phyloP scores from a whole-genome alignment of 2,329 filamentous ascomycete species.

The Scedosporium boydii region DNA sequence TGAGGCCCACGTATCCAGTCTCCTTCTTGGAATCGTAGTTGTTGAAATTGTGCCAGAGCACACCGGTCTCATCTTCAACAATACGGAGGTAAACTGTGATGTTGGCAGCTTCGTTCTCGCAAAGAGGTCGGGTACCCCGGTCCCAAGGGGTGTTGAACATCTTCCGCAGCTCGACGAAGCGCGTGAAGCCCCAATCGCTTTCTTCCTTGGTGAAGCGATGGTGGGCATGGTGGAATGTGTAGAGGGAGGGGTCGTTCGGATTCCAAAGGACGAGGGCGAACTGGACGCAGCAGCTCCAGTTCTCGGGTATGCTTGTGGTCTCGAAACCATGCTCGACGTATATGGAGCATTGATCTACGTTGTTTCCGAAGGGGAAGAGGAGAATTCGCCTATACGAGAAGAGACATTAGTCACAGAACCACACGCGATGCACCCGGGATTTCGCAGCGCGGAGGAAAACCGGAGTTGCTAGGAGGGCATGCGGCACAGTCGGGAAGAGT shows the following conservation, averaged over 20 bases:
- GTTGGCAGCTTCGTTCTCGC: slow-evolving; percentile 68
- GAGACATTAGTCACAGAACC: slow-evolving; percentile 10
- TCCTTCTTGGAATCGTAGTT: slow-evolving; percentile 99
- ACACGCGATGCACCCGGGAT: not conserved
- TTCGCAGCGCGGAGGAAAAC: not conserved
- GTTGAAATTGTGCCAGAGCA: slow-evolving; percentile 82
- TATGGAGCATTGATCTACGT: slow-evolving; percentile 85
- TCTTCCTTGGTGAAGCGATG: slow-evolving; percentile 96
- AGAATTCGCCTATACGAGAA: slow-evolving; percentile 63
- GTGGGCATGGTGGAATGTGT: slow-evolving; percentile 72
- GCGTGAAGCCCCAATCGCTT: slow-evolving; percentile 97
- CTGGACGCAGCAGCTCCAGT: slow-evolving; percentile 95
- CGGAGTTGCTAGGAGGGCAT: not conserved
- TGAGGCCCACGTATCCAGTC: slow-evolving; percentile 91
- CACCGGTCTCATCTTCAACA: slow-evolving; percentile 79
- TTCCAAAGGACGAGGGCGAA: slow-evolving; percentile 95
- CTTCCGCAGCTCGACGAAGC: slow-evolving; percentile 79
- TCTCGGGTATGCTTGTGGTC: slow-evolving; percentile 63
- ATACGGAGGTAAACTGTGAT: slow-evolving; percentile 76
- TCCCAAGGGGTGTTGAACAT: slow-evolving; percentile 78
- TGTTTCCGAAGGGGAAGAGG: slow-evolving; percentile 92
- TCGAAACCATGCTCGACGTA: slow-evolving; percentile 94
- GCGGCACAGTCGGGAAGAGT: not conserved
- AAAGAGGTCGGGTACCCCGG: slow-evolving; percentile 55
- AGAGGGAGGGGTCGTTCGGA: slow-evolving; percentile 79